Evolutionary conservation across 2,329 filamentous ascomycete species (phyloP).

Genomic region (Alternaria rosae): DNA sequence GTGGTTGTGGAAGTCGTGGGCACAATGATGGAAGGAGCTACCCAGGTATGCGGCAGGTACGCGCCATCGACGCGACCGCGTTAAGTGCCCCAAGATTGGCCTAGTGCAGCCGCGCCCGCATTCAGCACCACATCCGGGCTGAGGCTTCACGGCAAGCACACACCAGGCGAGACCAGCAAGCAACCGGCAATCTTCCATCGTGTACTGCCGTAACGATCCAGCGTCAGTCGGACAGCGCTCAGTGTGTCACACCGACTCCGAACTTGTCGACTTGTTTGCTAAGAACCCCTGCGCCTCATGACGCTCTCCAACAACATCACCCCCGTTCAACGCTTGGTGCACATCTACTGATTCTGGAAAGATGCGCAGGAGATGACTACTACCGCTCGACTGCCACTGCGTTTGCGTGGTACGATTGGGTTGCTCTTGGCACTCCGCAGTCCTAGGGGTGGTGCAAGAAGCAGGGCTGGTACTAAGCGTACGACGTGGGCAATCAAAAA

Average conservation of each 20-base stretch:
- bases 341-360: background rate
- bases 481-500: background rate
- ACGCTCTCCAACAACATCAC: background rate
- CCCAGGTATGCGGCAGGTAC: background rate
- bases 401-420: constrained; percentile 18
- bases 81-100: constrained; percentile 11
- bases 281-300: background rate
- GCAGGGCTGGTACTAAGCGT: background rate
- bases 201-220: background rate
- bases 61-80: constrained; percentile 24
- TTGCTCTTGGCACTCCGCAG: background rate
- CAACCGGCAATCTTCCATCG: background rate
- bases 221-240: background rate
- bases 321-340: background rate
- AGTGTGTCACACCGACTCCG: background rate
- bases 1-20: constrained; percentile 27
- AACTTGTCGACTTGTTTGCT: constrained; percentile 16
- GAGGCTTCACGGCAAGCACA: background rate
- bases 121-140: background rate
- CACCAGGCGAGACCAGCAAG: background rate
- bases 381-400: constrained; percentile 13
- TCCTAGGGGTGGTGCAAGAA: constrained; percentile 7
- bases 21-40: constrained; percentile 21
- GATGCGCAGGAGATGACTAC: constrained; percentile 9
- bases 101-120: constrained; percentile 8